A percentile compares a stretch with the other conserved stretches of the same genome.
These are phyloP conservation scores for Magnolia officinalis DNA, from an alignment of 164 flowering plant species.

Conservation along the genomic window DNA sequence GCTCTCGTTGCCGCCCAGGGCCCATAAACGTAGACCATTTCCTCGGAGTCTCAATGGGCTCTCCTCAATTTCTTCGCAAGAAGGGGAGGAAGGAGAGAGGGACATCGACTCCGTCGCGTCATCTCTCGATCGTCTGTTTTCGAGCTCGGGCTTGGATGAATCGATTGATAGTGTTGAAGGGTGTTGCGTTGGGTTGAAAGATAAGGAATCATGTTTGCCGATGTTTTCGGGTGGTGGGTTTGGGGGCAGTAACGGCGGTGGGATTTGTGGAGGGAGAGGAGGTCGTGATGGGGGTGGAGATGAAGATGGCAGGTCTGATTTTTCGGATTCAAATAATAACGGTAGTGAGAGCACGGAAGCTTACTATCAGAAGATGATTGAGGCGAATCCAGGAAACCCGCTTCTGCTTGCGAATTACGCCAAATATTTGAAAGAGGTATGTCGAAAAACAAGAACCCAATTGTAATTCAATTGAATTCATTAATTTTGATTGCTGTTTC, in stretches of 20 bases:
- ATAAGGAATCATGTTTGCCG: neutral
- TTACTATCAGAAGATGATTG: slow-evolving; percentile 57
- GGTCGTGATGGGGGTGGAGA: slow-evolving; percentile 5
- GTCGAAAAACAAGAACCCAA: neutral
- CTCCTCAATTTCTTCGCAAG: slow-evolving; percentile 17
- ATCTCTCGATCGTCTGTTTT: slow-evolving; percentile 25
- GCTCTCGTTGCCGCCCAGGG: neutral
- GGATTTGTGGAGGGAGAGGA: slow-evolving; percentile 8
- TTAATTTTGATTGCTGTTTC: neutral
- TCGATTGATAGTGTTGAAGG: slow-evolving; percentile 15
- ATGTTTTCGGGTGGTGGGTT: neutral
- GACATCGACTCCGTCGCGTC: slow-evolving; percentile 6
- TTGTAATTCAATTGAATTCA: neutral
- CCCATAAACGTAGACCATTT: slow-evolving; percentile 19
- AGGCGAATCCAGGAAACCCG: slow-evolving; percentile 53
- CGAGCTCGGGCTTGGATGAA: slow-evolving; percentile 28
- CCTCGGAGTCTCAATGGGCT: neutral
- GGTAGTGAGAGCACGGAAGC: slow-evolving; percentile 26
- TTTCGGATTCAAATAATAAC: slow-evolving; percentile 11
- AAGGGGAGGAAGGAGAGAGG: slow-evolving; percentile 17
- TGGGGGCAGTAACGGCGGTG: slow-evolving; percentile 7
- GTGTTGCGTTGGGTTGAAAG: slow-evolving; percentile 13
- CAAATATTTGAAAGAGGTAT: slow-evolving; percentile 58
- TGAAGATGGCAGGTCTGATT: slow-evolving; percentile 6
- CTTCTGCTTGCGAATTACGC: slow-evolving; percentile 61